Evolutionary conservation across 495 filamentous ascomycete genomes (phyloP), one percentile per base, ranked within the genome.

Genomic region (Lepraria neglecta): DNA sequence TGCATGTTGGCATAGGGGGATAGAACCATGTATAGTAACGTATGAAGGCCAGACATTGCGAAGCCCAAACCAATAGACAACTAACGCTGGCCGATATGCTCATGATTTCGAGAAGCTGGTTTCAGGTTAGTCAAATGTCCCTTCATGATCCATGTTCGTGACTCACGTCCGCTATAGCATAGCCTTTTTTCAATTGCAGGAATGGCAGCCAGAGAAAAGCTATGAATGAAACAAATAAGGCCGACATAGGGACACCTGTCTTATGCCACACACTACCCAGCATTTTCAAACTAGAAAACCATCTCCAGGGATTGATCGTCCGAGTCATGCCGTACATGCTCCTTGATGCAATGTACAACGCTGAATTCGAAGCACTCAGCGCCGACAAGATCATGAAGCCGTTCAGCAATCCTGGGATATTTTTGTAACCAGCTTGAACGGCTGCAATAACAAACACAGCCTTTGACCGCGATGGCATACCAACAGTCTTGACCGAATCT

Each of bases 141-240:
- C 65, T 38, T 62, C 58, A n/a, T 47, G 62, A 1, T 58, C 28
- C 12, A 58, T 64, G n/a, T 59, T 65, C 3, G 63, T 57, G 58
- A 60, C 12, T 40, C 33, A 54, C 46, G 33, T 62, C 59, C 2
- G 38, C 21, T 3, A 48, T 43, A 5, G 43, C 58, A 52, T 65
- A 57, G 45, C 54, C 66, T 28, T 30, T 14, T 40, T 48, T 60
- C 38, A 74, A 62, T 45, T 73, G 69, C n/a, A 79, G 52, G 56
- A 75, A 79, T 15, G 76, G 76, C 9, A 79, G 67, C 78, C 78
- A 80, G 48, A 67, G 67, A 55, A 78, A 78, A 5, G 68, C 61
- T 15, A 74, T 19, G 0, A 70, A 67, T 11, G 76, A 74, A n/a
- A 76, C 61, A 6, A 72, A 45, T 33, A 80, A 67, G 4, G 76